Conservation (phyloP, 331 rosid species). For the Ulmus americana region DNA sequence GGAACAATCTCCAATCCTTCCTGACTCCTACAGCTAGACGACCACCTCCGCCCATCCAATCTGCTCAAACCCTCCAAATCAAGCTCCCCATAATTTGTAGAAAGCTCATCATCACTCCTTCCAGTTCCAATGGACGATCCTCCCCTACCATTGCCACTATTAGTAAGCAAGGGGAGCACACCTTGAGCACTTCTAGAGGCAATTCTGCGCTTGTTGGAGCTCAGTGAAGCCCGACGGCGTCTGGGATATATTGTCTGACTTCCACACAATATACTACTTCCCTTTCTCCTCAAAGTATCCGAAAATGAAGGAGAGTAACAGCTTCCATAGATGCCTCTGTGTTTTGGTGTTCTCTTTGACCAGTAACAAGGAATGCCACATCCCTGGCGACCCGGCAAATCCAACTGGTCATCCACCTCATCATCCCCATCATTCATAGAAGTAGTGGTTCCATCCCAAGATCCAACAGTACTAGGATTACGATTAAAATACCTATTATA, state of each 20-base stretch:
- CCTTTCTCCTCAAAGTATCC: conserved; percentile 80
- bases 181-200: conserved; percentile 67
- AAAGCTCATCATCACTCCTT: conserved; percentile 83
- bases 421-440: conserved; percentile 73
- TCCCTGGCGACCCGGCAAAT: conserved; percentile 81
- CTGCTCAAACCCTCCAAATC: conserved; percentile 96
- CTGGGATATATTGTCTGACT: conserved; percentile 58
- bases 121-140: conserved; percentile 85
- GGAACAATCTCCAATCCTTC: conserved; percentile 88
- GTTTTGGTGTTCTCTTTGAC: conserved; percentile 78
- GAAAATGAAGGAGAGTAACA: conserved; percentile 92
- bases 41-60: conserved; percentile 96
- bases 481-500: conserved; percentile 52
- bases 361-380: conserved; percentile 98
- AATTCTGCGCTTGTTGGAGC: conserved; percentile 50
- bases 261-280: conserved; percentile 73
- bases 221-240: conserved; percentile 39
- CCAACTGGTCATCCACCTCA: conserved; percentile 69
- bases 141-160: conserved; percentile 49
- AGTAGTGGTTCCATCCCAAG: conserved; percentile 87
- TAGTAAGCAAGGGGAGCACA: conserved; percentile 71
- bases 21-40: conserved; percentile 89
- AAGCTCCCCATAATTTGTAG: conserved; percentile 90
- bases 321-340: conserved; percentile 56
- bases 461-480: conserved; percentile 80